Evolutionary conservation across 208 protist species (phyloP), one percentile per base, ranked within the genome.

Genomic region (Wallacemonas collosoma): DNA sequence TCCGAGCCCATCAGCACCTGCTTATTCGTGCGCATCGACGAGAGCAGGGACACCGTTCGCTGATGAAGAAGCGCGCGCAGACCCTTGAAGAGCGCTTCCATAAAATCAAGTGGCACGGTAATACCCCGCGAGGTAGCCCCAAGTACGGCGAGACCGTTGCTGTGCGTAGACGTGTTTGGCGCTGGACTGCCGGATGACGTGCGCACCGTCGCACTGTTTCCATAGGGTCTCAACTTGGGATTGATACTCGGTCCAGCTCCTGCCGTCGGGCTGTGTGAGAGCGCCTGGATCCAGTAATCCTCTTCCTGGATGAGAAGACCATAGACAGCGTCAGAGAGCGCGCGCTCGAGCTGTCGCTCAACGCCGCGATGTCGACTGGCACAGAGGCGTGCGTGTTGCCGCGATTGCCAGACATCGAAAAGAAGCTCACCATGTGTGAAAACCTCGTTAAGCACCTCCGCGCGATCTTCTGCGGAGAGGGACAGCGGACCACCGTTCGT

Each of bases 361-460:
- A 95, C n/a, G 9, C 55, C 68, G 5, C 60, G 71, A 1, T 68
- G 61, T 51, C 83, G 70, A 11, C 72, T 61, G 8, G 82, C 56
- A 1, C 73, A 50, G 36, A 79, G 36, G 6, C 88, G 83, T 61
- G 66, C 67, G 12, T 77, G 68, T 66, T 88, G 80, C 15, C 91
- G 83, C 3, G 72, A 44, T 2, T 81, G 79, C 88, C 88, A 95
- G 76, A 72, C 82, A 36, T 75, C 70, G 47, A 93, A 91, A 47
- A 95, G 71, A 35, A 69, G 40, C 48, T 62, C 67, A 51, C 48
- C 60, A 3, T 3, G 47, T 15, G 61, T 15, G 35, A 57, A 57
- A 40, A 67, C 75, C 36, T 57, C 12, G 15, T 43, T 26, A 53
- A 69, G 36, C 17, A 56, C 26, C 44, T 44, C 56, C 1, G 45